Evolutionary conservation across 2,329 filamentous ascomycete species (phyloP).

Genomic region (Onygenales sp.): DNA sequence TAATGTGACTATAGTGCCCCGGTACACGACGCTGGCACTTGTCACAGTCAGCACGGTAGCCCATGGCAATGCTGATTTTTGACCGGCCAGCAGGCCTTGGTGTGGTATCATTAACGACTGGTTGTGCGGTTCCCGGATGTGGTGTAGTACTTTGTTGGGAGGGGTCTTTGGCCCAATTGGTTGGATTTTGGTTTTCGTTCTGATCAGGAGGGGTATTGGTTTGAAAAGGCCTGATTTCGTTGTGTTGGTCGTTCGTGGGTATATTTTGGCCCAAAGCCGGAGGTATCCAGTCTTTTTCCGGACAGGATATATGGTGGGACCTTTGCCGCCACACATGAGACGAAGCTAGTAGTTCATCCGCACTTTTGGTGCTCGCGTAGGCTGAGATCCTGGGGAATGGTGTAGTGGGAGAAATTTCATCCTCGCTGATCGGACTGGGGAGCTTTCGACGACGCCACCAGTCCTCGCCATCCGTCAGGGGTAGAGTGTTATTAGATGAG

Average conservation of each 20-base stretch:
- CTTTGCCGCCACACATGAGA: no score
- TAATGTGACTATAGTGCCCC: constrained; percentile 73
- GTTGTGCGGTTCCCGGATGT: background rate
- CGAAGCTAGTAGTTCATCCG: background rate
- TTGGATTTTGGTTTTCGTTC: background rate
- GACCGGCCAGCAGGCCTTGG: constrained; percentile 7
- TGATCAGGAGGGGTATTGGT: background rate
- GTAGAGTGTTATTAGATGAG: background rate
- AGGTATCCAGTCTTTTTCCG: no score
- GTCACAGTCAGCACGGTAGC: constrained; percentile 67
- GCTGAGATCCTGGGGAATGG: background rate
- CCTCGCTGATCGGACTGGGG: constrained; percentile 33
- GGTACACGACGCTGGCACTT: constrained; percentile 67
- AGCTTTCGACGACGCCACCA: constrained; percentile 19
- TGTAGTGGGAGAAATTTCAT: constrained; percentile 15
- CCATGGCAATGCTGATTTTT: constrained; percentile 66
- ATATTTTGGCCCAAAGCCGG: no score
- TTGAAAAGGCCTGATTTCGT: background rate
- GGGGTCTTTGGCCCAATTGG: no score
- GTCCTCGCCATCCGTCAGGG: background rate
- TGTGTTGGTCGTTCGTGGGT: no score
- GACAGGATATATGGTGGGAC: no score
- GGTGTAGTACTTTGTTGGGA: background rate
- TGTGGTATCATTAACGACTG: background rate
- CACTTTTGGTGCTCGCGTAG: background rate